Base-by-base conservation (phyloP, 2,329 filamentous ascomycete genomes). In the Diplodia sapinea region DNA sequence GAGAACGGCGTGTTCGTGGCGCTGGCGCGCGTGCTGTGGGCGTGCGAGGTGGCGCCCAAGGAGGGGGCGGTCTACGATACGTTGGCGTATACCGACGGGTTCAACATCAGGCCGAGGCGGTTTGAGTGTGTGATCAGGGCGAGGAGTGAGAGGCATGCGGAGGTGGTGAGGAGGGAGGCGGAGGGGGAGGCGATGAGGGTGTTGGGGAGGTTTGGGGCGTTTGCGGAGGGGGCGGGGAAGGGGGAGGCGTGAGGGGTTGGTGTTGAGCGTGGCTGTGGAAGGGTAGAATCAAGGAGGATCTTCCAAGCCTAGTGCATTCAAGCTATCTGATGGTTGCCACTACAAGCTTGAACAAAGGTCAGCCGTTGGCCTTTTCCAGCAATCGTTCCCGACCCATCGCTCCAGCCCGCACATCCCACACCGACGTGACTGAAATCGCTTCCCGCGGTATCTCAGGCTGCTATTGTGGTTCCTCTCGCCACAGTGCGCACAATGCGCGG, bases 41-140 rank as follows among this genome's bases (percentile, higher is more conserved):
- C 74, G 0, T 79, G 77, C 62, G 74, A 80, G 49, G 75, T 81
- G 36, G 15, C 65, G 67, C 73, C 75, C 0, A 69, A 72, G 4
- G 70, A 75, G 38, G 78, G 76, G 3, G 57, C 1, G 5, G 54
- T 59, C 50, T 80, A 81, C 66, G 78, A 80, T 64, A 78, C 73
- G 13, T 79, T 80, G 69, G 76, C 74, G 15, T 81, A 80, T 62
- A 81, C 78, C 2, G 78, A 81, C 23, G 79, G 78, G 2, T 80
- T 80, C 65, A 80, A 80, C 63, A 79, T 80, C 26, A 69, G 79
- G 47, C 79, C 79, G 17, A 69, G 71, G 71, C 73, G 71, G 57
- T 79, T 80, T 64, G 72, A 74, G 66, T 79, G 78, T 57, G 70
- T 73, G 5, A 76, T 80, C 5, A 71, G 29, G 17, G 69, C 78